These are phyloP conservation scores for Ceratobasidium sp. DNA, from an alignment of 1,284 basidiomycete species.

Conservation along the genomic window DNA sequence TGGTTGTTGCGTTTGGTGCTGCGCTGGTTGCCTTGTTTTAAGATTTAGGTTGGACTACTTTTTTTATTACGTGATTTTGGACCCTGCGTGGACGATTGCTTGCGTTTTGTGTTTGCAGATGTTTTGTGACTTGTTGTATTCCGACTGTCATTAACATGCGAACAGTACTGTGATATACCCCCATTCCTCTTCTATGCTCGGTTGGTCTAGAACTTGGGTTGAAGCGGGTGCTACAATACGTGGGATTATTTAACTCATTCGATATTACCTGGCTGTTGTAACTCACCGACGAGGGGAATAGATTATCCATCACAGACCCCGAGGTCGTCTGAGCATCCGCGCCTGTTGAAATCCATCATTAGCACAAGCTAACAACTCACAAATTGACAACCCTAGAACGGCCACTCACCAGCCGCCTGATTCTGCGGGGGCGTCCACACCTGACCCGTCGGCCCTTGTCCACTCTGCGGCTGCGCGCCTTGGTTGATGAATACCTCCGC, in stretches of 20 bases:
- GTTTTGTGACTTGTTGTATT: constrained; percentile 20
- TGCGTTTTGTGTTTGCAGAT: neutral
- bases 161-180: neutral
- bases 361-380: neutral
- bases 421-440: constrained; percentile 18
- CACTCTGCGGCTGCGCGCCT: constrained; percentile 13
- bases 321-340: neutral
- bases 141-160: constrained; percentile 1
- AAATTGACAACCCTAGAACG: neutral
- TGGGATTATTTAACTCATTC: neutral
- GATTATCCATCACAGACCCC: neutral
- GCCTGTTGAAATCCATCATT: neutral
- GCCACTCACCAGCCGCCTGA: neutral
- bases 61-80: neutral
- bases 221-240: neutral
- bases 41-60: neutral
- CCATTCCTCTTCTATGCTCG: neutral
- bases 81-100: neutral
- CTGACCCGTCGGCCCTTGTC: constrained; percentile 11
- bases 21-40: neutral
- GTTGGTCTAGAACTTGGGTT: constrained; percentile 8
- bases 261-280: neutral
- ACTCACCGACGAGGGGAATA: neutral
- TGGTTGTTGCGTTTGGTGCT: neutral
- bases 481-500: neutral